These are phyloP conservation scores for Pyrenula aspistea DNA, from an alignment of 495 filamentous ascomycete species.

Conservation along the genomic window DNA sequence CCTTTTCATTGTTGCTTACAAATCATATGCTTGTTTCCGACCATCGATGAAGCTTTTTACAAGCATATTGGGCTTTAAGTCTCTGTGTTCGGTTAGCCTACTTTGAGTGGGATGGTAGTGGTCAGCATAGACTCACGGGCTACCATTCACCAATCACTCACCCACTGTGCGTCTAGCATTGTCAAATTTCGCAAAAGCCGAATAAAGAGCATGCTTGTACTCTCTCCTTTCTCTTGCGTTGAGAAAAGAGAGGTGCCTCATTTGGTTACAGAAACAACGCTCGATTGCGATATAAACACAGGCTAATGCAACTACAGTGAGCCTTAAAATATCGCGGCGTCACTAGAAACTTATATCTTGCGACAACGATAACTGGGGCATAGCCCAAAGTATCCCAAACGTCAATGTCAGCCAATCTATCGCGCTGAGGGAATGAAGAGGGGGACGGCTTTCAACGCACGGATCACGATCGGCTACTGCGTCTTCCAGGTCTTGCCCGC, in stretches of 20 bases:
- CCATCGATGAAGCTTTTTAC: neutral
- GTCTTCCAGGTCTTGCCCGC: slow-evolving; percentile 11
- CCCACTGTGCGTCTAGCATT: slow-evolving; percentile 26
- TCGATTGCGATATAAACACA: neutral
- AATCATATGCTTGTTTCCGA: neutral
- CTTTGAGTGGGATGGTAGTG: neutral
- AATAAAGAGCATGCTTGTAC: neutral
- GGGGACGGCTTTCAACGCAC: slow-evolving; percentile 21
- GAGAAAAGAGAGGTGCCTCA: neutral
- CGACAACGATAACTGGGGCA: slow-evolving; percentile 24
- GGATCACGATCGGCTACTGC: slow-evolving; percentile 26
- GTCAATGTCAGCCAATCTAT: slow-evolving; percentile 47
- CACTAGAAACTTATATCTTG: slow-evolving; percentile 33
- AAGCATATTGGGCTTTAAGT: neutral
- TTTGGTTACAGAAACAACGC: neutral
- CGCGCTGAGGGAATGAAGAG: slow-evolving; percentile 28
- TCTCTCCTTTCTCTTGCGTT: neutral
- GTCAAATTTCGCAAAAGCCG: neutral
- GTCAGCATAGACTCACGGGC: slow-evolving; percentile 3
- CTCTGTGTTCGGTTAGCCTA: neutral
- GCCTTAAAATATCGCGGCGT: slow-evolving; percentile 8
- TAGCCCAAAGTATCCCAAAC: slow-evolving; percentile 27
- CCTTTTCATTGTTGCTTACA: neutral
- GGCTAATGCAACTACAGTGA: neutral
- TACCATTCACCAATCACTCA: slow-evolving; percentile 25